Evolutionary conservation across 2,329 filamentous ascomycete species (phyloP), one percentile per base, ranked within the genome.

Genomic region (Aureobasidium leucospermi): DNA sequence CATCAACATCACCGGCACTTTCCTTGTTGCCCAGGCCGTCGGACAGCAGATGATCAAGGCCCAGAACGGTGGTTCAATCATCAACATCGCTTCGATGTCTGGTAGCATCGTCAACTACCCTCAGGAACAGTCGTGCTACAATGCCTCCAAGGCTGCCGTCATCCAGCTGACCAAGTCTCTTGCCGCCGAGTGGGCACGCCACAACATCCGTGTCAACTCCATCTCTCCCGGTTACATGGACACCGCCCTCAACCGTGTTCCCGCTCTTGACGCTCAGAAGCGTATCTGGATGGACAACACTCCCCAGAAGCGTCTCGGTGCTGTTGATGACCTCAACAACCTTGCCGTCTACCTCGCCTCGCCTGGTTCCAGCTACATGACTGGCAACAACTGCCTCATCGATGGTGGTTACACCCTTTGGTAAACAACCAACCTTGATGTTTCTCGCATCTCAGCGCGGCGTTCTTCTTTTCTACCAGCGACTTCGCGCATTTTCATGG

Each of bases 201-300:
- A 90, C 74, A 80, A 81, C 67, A 90, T 93, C 70, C 86, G 89
- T 39, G 88, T 92, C 68, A 94, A 94, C 81, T 87, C 84, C 74
- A 90, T 93, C 75, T 89, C 85, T 6, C 89, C 89, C 19, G 89
- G 89, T 32, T 93, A 93, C 78, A 92, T 93, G 85, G 88, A 92
- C 78, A 94, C 89, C 5, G 87, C 86, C 5, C 79, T 90, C 63
- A 92, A 90, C 82, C 85, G 86, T 62, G 87, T 89, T 7, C 87
- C 87, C 23, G 86, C 86, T 41, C 84, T 91, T 19, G 87, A 91
- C 64, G 87, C 86, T 49, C 86, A 90, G 79, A 90, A 90, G 84
- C 86, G 86, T 75, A 88, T 90, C 73, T 91, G 88, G 88, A 84
- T 83, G 67, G 82, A 81, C 39, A 71, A 88, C 63, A 91, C 88